These are phyloP conservation scores for Hypoxylon lienhwacheense DNA, from an alignment of 495 filamentous ascomycete genomes.

Conservation along the genomic window DNA sequence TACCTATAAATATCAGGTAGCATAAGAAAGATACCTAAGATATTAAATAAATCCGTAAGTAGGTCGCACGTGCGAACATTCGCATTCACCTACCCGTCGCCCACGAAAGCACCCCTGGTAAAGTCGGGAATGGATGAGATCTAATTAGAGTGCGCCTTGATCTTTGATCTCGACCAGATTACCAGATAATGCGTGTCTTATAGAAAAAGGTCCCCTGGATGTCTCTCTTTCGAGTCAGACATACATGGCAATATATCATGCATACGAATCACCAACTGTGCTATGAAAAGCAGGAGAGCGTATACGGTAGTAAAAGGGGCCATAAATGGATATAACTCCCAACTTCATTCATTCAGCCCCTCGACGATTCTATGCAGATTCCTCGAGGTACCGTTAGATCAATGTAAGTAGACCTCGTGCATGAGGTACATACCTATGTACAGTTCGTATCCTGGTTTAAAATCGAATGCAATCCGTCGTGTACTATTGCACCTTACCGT, in stretches of 20 bases:
- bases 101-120: slow-evolving; percentile 1
- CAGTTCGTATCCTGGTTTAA: background rate
- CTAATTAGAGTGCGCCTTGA: too few species aligned
- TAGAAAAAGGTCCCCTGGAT: too few species aligned
- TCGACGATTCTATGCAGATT: slow-evolving; percentile 19
- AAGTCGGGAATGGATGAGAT: slow-evolving; percentile 2
- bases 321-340: slow-evolving; percentile 1
- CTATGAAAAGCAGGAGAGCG: background rate
- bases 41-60: slow-evolving; percentile 8
- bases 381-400: slow-evolving; percentile 15
- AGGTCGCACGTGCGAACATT: slow-evolving; percentile 22
- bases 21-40: slow-evolving; percentile 9
- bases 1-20: too few species aligned
- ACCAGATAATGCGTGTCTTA: too few species aligned
- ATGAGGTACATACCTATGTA: background rate
- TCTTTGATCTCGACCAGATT: too few species aligned
- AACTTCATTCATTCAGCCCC: slow-evolving; percentile 2
- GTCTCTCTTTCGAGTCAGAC: too few species aligned
- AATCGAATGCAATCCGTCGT: background rate
- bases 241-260: too few species aligned
- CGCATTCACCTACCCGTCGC: slow-evolving; percentile 14
- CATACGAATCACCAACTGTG: too few species aligned
- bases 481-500: too few species aligned
- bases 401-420: slow-evolving; percentile 14
- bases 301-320: too few species aligned